A percentile compares a stretch with the other conserved stretches of the same genome.
Evolutionary conservation across 257 asterid species (phyloP).

Genomic region (Haberlea rhodopensis): DNA sequence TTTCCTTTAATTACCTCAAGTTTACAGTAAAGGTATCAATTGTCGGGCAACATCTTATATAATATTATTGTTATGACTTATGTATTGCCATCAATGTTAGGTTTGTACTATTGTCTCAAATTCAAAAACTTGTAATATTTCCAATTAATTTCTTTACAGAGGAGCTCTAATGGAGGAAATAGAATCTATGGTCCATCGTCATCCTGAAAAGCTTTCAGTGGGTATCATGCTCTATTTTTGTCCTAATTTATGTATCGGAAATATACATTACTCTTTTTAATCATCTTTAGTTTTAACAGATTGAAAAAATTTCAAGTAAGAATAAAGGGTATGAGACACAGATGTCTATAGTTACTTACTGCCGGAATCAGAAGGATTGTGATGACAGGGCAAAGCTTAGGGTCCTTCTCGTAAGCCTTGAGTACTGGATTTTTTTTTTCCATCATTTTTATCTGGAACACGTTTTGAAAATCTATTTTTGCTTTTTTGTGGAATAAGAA

Average conservation of each 20-base stretch:
- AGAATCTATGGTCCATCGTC: conserved; percentile 85
- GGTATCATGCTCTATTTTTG: conserved; percentile 30
- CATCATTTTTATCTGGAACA: conserved; percentile 11
- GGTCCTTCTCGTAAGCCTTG: too few species aligned
- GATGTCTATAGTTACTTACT: conserved; percentile 66
- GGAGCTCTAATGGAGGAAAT: conserved; percentile 82
- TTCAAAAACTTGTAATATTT: too few species aligned
- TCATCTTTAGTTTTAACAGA: conserved; percentile 38
- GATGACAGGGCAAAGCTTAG: too few species aligned
- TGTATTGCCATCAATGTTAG: too few species aligned
- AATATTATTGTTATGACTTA: too few species aligned
- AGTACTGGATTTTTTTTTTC: conserved; percentile 8
- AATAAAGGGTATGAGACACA: conserved; percentile 85
- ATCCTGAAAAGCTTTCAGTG: conserved; percentile 84
- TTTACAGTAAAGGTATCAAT: too few species aligned
- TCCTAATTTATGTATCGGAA: background rate
- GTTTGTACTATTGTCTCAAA: too few species aligned
- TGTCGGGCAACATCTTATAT: too few species aligned
- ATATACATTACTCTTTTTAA: conserved; percentile 5
- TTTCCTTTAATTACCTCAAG: background rate
- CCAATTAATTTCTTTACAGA: conserved; percentile 39
- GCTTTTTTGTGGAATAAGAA: conserved; percentile 22
- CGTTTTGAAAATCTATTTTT: background rate
- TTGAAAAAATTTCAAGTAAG: conserved; percentile 56
- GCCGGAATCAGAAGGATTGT: too few species aligned